Conservation (phyloP, 1,284 basidiomycete genomes). For the Leucocoprinus gongylophorus region DNA sequence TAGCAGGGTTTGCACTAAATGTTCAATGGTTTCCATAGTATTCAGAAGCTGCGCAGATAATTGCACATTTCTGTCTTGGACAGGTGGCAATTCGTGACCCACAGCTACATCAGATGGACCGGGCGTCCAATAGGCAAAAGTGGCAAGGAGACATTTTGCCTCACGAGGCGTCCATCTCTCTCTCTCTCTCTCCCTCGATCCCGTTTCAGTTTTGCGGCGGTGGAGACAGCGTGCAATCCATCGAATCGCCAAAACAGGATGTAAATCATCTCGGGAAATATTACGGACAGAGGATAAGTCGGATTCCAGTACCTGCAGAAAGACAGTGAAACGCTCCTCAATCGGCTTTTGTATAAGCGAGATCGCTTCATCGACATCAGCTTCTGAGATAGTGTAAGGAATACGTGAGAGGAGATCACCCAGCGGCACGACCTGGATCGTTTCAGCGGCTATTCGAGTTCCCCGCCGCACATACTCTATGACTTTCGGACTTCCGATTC, state of each 20-base stretch:
- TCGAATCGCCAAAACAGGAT: slow-evolving; percentile 49
- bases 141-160: slow-evolving; percentile 54
- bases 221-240: slow-evolving; percentile 51
- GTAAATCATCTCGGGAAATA: slow-evolving; percentile 39
- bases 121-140: slow-evolving; percentile 26
- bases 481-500: slow-evolving; percentile 35
- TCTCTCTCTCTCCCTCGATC: slow-evolving; percentile 46
- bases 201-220: slow-evolving; percentile 40
- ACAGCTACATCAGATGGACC: slow-evolving; percentile 17
- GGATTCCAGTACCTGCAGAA: slow-evolving; percentile 54
- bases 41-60: slow-evolving; percentile 61
- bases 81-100: slow-evolving; percentile 22
- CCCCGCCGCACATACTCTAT: slow-evolving; percentile 71
- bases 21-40: slow-evolving; percentile 51
- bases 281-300: slow-evolving; percentile 41
- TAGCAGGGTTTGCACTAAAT: slow-evolving; percentile 55
- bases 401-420: slow-evolving; percentile 39
- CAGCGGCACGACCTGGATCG: slow-evolving; percentile 45
- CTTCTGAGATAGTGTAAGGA: slow-evolving; percentile 24
- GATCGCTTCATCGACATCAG: slow-evolving; percentile 22
- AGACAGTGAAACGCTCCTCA: slow-evolving; percentile 46
- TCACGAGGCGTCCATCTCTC: slow-evolving; percentile 69
- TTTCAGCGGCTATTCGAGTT: slow-evolving; percentile 53
- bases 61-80: slow-evolving; percentile 60
- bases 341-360: slow-evolving; percentile 40